Evolutionary conservation across 2,329 filamentous ascomycete genomes (phyloP).

Genomic region (Chaetomium sp.): DNA sequence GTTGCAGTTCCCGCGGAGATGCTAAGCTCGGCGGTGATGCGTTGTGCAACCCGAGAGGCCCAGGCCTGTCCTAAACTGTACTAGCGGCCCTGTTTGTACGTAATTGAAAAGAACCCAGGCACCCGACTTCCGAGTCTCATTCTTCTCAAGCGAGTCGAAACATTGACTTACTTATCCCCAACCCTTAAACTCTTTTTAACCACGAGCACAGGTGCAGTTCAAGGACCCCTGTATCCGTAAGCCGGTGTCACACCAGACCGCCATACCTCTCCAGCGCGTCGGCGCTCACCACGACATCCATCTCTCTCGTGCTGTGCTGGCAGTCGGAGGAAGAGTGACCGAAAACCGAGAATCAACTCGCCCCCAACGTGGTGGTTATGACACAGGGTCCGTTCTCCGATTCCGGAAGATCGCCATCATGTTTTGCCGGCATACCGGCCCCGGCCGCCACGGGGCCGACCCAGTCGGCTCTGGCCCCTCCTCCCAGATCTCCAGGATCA

Average conservation of each 20-base stretch:
- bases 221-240: neutral
- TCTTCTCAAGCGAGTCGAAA: neutral
- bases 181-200: neutral
- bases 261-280: neutral
- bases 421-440: too few species aligned
- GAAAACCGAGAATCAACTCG: neutral
- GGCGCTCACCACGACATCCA: neutral
- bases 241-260: neutral
- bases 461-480: too few species aligned
- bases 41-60: conserved; percentile 26
- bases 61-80: conserved; percentile 25
- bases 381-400: too few species aligned
- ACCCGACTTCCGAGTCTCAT: conserved; percentile 14
- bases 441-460: too few species aligned
- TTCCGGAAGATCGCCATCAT: too few species aligned
- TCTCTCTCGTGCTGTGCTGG: neutral
- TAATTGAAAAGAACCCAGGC: conserved; percentile 37
- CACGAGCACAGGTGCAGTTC: neutral
- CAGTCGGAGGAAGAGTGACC: neutral
- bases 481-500: too few species aligned
- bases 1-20: conserved; percentile 36
- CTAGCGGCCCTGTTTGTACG: conserved; percentile 38
- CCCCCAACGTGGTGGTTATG: too few species aligned
- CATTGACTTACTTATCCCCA: neutral
- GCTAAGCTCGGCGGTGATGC: conserved; percentile 23